These are phyloP conservation scores for Leonotis leonurus DNA, from an alignment of 257 asterid species.

Conservation along the genomic window DNA sequence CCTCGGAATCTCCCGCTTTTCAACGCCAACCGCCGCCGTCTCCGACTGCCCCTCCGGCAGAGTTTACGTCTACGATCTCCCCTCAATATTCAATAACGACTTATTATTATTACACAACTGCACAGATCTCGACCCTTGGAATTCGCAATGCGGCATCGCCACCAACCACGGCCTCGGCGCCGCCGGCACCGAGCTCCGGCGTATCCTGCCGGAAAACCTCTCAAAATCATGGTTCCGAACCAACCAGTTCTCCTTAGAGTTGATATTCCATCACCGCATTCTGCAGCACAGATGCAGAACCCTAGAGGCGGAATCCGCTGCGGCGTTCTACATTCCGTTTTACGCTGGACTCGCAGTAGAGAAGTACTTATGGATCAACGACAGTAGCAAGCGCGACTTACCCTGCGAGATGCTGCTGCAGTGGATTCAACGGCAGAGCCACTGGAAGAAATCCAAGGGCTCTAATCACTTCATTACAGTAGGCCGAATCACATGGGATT, in stretches of 20 bases:
- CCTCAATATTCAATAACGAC: slow-evolving; percentile 31
- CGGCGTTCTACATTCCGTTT: slow-evolving; percentile 47
- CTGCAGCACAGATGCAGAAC: slow-evolving; percentile 36
- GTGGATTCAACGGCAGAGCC: slow-evolving; percentile 31
- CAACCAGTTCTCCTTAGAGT: slow-evolving; percentile 37
- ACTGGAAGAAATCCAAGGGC: slow-evolving; percentile 33
- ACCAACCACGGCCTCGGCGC: slow-evolving; percentile 42
- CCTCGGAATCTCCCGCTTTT: background rate
- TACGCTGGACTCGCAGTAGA: slow-evolving; percentile 56
- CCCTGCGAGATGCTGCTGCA: slow-evolving; percentile 29
- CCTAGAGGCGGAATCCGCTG: slow-evolving; percentile 33
- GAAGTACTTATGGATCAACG: slow-evolving; percentile 38
- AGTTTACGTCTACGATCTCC: slow-evolving; percentile 43
- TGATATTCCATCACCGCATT: slow-evolving; percentile 39
- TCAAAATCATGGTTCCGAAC: slow-evolving; percentile 43
- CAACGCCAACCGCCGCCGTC: slow-evolving; percentile 1
- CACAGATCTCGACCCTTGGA: slow-evolving; percentile 28
- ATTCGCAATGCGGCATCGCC: slow-evolving; percentile 29
- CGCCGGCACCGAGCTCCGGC: slow-evolving; percentile 32
- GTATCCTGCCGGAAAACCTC: slow-evolving; percentile 26
- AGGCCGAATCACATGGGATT: slow-evolving; percentile 55
- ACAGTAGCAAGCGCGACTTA: slow-evolving; percentile 34
- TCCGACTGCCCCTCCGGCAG: slow-evolving; percentile 29
- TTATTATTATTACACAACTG: slow-evolving; percentile 27
- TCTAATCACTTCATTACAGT: slow-evolving; percentile 42